Percentiles rank a stretch among this genome's conserved stretches.
These are phyloP conservation scores for Plenodomus tracheiphilus DNA, from an alignment of 2,329 filamentous ascomycete genomes.

Conservation along the genomic window DNA sequence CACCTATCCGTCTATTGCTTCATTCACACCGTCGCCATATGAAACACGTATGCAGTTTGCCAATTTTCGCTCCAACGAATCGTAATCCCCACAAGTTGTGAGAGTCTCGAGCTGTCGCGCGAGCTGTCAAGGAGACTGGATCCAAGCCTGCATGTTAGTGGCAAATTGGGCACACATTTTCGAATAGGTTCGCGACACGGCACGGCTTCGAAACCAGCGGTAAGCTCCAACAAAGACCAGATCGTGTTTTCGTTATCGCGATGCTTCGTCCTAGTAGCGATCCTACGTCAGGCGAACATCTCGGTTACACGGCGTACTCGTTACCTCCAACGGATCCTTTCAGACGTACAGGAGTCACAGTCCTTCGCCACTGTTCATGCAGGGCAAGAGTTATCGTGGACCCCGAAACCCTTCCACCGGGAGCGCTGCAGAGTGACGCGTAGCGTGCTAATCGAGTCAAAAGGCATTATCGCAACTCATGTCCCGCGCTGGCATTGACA, in stretches of 20 bases:
- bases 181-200: not conserved
- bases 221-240: no score
- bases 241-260: no score
- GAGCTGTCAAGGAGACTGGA: not conserved
- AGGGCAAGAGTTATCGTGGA: conserved; percentile 9
- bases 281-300: not conserved
- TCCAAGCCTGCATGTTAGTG: not conserved
- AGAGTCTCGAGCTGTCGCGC: not conserved
- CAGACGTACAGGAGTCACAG: no score
- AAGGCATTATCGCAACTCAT: not conserved
- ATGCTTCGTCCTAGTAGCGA: not conserved
- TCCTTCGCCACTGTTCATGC: conserved; percentile 9
- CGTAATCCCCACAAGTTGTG: not conserved
- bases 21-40: conserved; percentile 11
- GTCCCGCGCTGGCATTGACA: not conserved
- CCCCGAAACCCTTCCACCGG: conserved; percentile 8
- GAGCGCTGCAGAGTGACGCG: conserved; percentile 14
- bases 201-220: no score
- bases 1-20: conserved; percentile 4
- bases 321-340: not conserved
- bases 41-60: conserved; percentile 15
- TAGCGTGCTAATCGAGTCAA: conserved; percentile 1
- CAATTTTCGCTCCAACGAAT: not conserved
- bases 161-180: not conserved
- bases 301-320: not conserved